Percentiles rank a stretch among this genome's conserved stretches.
These are phyloP conservation scores for Rhododendron williamsianum DNA, from an alignment of 148 eudicot species.

Conservation along the genomic window DNA sequence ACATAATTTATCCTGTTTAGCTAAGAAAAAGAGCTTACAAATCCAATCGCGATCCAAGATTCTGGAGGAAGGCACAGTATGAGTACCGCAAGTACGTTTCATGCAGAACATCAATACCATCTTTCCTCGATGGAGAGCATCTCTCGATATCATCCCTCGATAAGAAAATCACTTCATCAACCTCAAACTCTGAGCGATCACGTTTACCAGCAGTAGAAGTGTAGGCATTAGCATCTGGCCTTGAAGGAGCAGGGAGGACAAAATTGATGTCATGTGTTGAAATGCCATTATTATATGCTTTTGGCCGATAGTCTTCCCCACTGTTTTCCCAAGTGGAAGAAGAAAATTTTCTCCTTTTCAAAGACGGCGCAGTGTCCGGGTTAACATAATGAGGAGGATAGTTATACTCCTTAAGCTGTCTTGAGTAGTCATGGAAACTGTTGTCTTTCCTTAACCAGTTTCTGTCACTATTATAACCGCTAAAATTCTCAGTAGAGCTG, in stretches of 20 bases:
- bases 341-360: constrained; percentile 68
- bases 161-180: constrained; percentile 52
- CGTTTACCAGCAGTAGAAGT: constrained; percentile 48
- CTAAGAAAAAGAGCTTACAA: constrained; percentile 47
- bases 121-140: constrained; percentile 91
- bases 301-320: constrained; percentile 31
- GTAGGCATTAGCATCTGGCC: constrained; percentile 36
- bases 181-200: constrained; percentile 53
- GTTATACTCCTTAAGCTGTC: constrained; percentile 24
- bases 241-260: constrained; percentile 25
- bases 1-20: background rate
- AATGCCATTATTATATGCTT: constrained; percentile 16
- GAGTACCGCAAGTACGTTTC: constrained; percentile 81
- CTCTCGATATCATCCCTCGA: constrained; percentile 89
- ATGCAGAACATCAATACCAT: constrained; percentile 77
- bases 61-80: constrained; percentile 85
- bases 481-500: constrained; percentile 28
- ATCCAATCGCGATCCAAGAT: constrained; percentile 72
- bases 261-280: constrained; percentile 20
- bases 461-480: constrained; percentile 18
- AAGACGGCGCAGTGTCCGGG: constrained; percentile 36
- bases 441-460: constrained; percentile 20
- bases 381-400: constrained; percentile 21
- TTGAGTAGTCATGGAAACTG: constrained; percentile 26
- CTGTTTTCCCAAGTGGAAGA: constrained; percentile 40